Evolutionary conservation across 306 rosid genomes (phyloP), one percentile per base, ranked within the genome.

Genomic region (Vicia faba): DNA sequence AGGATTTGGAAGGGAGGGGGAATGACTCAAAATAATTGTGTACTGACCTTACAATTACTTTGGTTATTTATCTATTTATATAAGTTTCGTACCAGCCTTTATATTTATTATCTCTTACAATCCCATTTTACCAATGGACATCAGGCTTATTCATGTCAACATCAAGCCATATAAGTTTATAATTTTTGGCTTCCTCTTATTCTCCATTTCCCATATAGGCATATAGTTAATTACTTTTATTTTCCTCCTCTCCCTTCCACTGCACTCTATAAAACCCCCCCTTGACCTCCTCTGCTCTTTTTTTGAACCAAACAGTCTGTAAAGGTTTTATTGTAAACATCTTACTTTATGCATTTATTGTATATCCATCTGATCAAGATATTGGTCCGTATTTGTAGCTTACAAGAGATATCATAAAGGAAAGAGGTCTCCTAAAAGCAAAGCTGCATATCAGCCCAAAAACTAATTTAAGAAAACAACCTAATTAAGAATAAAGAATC

Each of bases 271-370:
- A 58, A 28, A 56, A 58, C 23, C 11, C 43, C 12, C 15, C 6
- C 11, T 15, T 1, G 26, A 2, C 43, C 3, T 57, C 41, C 23
- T 29, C 41, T 40, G 5, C 48, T 49, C 66, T 61, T 38, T 33
- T 13, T n/a, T 60, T 60, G 46, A 16, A 60, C 29, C 28, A 16
- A 60, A 60, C 14, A 9, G 16, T 18, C 11, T 61, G 16, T 61
- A 35, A 59, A 59, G 64, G 44, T 35, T 71, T 71, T 48, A 11
- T 3, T 20, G 39, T 60, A 46, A 33, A 45, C 14, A 57, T 0
- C 44, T 36, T 61, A 7, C 10, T 54, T 70, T 45, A 29, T 36
- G 58, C 45, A 57, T 70, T 44, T 69, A 8, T 43, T 45, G 60
- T 19, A 35, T 46, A 36, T 58, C 61, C 60, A 59, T 31, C 50